Conservation (phyloP, 495 filamentous ascomycete species). For the Neurospora sp. region DNA sequence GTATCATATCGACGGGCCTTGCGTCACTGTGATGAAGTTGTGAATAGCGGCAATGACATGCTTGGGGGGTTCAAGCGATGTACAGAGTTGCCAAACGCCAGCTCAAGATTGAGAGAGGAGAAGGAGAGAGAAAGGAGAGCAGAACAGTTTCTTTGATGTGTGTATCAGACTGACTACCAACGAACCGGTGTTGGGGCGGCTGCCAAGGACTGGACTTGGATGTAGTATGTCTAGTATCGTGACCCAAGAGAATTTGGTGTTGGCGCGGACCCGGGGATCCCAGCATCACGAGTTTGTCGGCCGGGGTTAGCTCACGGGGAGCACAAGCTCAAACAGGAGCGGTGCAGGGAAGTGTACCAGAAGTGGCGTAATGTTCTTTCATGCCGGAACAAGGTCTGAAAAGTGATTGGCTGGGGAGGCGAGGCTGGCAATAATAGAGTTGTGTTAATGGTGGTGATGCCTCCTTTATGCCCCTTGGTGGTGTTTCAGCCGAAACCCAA, state of each 20-base stretch:
- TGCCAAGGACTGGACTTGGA: not conserved
- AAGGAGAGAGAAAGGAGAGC: slow-evolving; percentile 2
- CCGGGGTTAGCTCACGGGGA: slow-evolving; percentile 11
- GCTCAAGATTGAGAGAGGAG: slow-evolving; percentile 12
- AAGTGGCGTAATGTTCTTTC: slow-evolving; percentile 10
- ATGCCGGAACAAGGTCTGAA: slow-evolving; percentile 12
- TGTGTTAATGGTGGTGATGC: slow-evolving; percentile 4
- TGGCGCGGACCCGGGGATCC: not conserved
- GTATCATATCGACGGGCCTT: slow-evolving; percentile 20
- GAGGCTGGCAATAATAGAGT: slow-evolving; percentile 21
- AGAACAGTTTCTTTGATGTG: not conserved
- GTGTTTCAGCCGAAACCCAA: slow-evolving; percentile 31
- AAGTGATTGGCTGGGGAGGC: slow-evolving; percentile 16
- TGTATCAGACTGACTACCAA: not conserved
- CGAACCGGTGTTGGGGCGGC: not conserved
- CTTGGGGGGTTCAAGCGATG: slow-evolving; percentile 12
- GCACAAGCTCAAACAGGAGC: slow-evolving; percentile 27
- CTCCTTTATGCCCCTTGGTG: slow-evolving; percentile 10
- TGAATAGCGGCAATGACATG: slow-evolving; percentile 20
- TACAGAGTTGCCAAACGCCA: slow-evolving; percentile 12
- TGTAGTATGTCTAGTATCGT: not conserved
- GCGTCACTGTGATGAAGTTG: slow-evolving; percentile 15
- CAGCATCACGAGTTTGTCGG: slow-evolving; percentile 6
- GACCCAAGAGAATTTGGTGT: not conserved
- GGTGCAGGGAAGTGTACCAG: slow-evolving; percentile 17